Base-by-base conservation (phyloP, 352 stramenopile genomes). In the Pythium grandisporangium region DNA sequence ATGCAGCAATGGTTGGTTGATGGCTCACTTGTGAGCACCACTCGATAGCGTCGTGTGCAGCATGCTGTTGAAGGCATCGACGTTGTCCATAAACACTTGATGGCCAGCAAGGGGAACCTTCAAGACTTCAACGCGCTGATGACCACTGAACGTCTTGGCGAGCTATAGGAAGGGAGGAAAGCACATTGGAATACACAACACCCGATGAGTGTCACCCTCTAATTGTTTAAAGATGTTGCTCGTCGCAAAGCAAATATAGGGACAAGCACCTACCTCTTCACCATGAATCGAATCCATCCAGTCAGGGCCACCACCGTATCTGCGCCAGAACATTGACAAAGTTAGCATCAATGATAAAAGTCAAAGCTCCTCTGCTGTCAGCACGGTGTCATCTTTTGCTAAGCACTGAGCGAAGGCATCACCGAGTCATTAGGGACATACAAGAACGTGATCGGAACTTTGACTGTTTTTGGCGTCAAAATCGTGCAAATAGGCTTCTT, bases 71-170 rank as follows among this genome's bases (percentile, higher is more conserved):
- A 88, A 88, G 11, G 52, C 64, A 14, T 66, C 56, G 1, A 67
- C 53, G 45, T 88, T 82, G 63, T 88, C 69, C 47, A 76, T 70
- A 46, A 84, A 87, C 6, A 83, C 61, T 49, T 84, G 71, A 38
- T 87, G 74, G 0, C 74, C 74, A 1, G 69, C 62, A 8, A 59
- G 47, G 10, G 68, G 63, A 2, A 87, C 68, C 14, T 65, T 35
- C 1, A 81, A 36, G 6, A 77, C 59, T 20, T 78, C 21, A 10
- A 78, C 64, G 17, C 57, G 54, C 27, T 64, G 51, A 16, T 70
- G 58, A 13, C 56, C 61, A 2, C 46, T 37, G 23, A 82, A 77
- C 0, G 37, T 53, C 16, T 60, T 58, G 0, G 55, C 69, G 19
- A 67, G 29, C 57, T 66, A 25, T 17, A 10, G 48, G 13, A 16